Evolutionary conservation across 2,329 filamentous ascomycete genomes (phyloP).

Genomic region (Pyrenochaeta sp.): DNA sequence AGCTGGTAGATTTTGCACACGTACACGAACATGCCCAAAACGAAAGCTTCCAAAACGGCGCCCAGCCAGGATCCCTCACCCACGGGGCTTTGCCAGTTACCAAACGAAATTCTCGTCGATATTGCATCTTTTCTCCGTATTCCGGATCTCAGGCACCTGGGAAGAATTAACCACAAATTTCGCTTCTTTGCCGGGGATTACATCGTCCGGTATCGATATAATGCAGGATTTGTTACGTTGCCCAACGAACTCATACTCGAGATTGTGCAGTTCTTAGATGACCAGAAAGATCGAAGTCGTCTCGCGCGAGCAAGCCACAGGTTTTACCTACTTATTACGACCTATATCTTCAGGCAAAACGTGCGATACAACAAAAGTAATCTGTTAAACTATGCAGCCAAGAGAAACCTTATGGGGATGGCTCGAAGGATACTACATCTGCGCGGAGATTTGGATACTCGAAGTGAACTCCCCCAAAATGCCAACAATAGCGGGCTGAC

Average conservation of each 20-base stretch:
- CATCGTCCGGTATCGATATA: slow-evolving; percentile 9
- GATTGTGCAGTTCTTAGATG: slow-evolving; percentile 12
- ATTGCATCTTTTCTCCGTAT: slow-evolving; percentile 11
- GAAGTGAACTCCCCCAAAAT: background rate
- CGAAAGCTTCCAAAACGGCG: too few relatives aligned
- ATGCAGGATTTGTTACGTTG: slow-evolving; percentile 8
- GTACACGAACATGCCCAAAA: too few relatives aligned
- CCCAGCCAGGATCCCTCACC: too few relatives aligned
- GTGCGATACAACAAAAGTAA: slow-evolving; percentile 13
- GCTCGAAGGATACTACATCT: slow-evolving; percentile 15
- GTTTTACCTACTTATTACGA: slow-evolving; percentile 18
- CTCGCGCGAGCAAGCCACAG: slow-evolving; percentile 16
- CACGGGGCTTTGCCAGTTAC: slow-evolving; percentile 9
- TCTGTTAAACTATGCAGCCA: slow-evolving; percentile 18
- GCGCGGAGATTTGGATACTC: slow-evolving; percentile 17
- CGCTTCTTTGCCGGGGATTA: slow-evolving; percentile 12
- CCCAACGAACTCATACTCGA: slow-evolving; percentile 19
- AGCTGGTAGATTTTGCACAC: too few relatives aligned
- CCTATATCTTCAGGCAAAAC: slow-evolving; percentile 16
- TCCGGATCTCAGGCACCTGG: slow-evolving; percentile 10
- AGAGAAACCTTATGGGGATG: slow-evolving; percentile 17
- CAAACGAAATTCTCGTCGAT: slow-evolving; percentile 15
- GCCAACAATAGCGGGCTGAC: slow-evolving; percentile 10
- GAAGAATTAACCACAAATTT: slow-evolving; percentile 9
- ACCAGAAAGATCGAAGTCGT: slow-evolving; percentile 12